Evolutionary conservation across 2,329 filamentous ascomycete species (phyloP).

Genomic region (Microcyclospora tardicrescens): DNA sequence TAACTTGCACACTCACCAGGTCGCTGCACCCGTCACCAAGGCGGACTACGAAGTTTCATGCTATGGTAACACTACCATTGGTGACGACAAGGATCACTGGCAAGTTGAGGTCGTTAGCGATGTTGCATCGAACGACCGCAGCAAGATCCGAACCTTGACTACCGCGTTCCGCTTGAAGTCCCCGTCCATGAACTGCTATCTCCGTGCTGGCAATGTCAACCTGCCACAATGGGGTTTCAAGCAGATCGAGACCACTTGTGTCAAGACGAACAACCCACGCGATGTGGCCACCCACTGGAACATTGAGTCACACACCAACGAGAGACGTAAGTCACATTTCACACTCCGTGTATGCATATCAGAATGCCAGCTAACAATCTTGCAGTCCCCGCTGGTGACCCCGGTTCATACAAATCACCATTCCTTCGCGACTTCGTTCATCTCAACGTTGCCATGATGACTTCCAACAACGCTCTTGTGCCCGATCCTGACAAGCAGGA

Average conservation of each 20-base stretch:
- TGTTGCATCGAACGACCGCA: constrained; percentile 73
- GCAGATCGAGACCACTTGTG: constrained; percentile 94
- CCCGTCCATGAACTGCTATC: constrained; percentile 72
- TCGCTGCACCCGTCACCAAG: constrained; percentile 81
- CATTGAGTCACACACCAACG: constrained; percentile 87
- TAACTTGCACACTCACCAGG: constrained; percentile 89
- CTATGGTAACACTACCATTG: constrained; percentile 90
- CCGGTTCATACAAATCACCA: constrained; percentile 86
- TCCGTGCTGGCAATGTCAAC: constrained; percentile 90
- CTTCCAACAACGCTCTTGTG: constrained; percentile 94
- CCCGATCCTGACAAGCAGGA: constrained; percentile 98
- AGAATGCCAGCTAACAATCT: not conserved
- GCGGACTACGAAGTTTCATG: constrained; percentile 83
- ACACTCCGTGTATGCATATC: not conserved
- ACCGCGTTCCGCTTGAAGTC: constrained; percentile 86
- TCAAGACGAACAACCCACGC: constrained; percentile 79
- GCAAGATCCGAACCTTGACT: constrained; percentile 77
- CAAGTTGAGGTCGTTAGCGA: constrained; percentile 82
- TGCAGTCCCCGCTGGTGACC: constrained; percentile 72
- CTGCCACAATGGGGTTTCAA: constrained; percentile 99
- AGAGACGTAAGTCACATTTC: constrained; percentile 56
- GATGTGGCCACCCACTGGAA: constrained; percentile 99
- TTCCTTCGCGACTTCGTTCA: constrained; percentile 98
- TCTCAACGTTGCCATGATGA: constrained; percentile 99
- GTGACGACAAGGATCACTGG: constrained; percentile 98